Evolutionary conservation across 1,284 basidiomycete species (phyloP).

Genomic region (Trichosporon sp.): DNA sequence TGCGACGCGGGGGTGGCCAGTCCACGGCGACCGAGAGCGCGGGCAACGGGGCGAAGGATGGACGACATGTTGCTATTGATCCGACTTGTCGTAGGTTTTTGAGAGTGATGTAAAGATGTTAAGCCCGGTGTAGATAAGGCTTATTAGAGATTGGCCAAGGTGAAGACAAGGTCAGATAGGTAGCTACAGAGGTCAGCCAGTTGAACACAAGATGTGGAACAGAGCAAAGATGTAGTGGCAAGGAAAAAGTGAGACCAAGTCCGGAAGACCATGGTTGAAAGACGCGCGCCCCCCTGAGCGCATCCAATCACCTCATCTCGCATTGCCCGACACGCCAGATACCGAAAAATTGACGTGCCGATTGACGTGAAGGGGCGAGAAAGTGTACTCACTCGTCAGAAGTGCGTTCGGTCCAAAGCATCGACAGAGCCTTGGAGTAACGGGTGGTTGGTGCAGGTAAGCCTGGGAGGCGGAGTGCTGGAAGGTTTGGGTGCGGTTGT

Average conservation of each 20-base stretch:
- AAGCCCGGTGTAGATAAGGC: conserved; percentile 2
- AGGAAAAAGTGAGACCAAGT: neutral
- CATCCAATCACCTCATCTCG: neutral
- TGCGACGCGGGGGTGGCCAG: conserved; percentile 24
- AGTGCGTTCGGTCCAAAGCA: conserved; percentile 46
- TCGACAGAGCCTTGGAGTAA: conserved; percentile 16
- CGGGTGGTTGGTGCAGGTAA: conserved; percentile 1
- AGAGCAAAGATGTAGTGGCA: neutral
- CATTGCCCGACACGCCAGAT: neutral
- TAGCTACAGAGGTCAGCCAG: conserved; percentile 27
- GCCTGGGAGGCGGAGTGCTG: neutral
- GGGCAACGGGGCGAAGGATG: conserved; percentile 18
- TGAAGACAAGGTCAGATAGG: conserved; percentile 46
- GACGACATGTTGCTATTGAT: conserved; percentile 17
- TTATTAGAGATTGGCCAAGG: conserved; percentile 31
- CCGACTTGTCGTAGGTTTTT: conserved; percentile 3
- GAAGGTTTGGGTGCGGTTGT: neutral
- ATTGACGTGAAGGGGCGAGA: neutral
- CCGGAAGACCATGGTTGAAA: neutral
- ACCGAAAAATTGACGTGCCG: neutral
- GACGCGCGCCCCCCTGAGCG: neutral
- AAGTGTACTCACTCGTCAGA: conserved; percentile 50
- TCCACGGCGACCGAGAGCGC: conserved; percentile 13
- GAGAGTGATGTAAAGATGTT: neutral
- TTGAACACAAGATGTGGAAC: neutral